Evolutionary conservation across 73 alveolate species (phyloP), one percentile per base, ranked within the genome.

Genomic region (Stentor coeruleus): DNA sequence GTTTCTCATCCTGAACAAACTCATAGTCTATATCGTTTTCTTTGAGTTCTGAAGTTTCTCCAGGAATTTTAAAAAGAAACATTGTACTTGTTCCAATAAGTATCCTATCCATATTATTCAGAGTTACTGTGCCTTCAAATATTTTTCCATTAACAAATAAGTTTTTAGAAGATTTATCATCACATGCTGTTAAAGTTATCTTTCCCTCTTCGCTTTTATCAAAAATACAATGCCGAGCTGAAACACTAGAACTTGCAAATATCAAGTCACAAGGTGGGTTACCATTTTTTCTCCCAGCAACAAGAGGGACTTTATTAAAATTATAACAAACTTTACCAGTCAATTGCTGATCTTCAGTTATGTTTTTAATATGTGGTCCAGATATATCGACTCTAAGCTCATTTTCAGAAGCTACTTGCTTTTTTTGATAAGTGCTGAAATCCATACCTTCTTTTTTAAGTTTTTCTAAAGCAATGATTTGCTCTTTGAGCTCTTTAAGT

Each of bases 261-360:
- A 92, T 87, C 59, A 96, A 91, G 55, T 91, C 86, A 58, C 99
- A 99, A 2, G 92, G 74, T 31, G 98, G 98, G 60, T 90, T 88
- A 72, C 90, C 87, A 76, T 98, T 86, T 35, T 98, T 98, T 0
- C 93, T 98, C 73, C 92, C 89, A 31, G 95, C 87, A 28, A 95
- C 97, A 60, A 85, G 90, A 59, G 81, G 81, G 28, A 66, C 84
- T 58, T 58, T 38, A 28, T 58, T 38, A 35, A 96, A 81, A 28
- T 89, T 81, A 82, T 93, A 89, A 58, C 85, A 82, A 60, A 96
- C 89, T 82, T 91, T 93, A 59, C 96, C 96, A 33, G 96, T 86
- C 38, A 96, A 89, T 75, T 89, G 90, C 11, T 98, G 97, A 86
- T 96, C 99, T 87, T 96, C 99, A 84, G 95, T 95, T 26, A 96